phyloP scores from a whole-genome alignment of 208 protist genomes.

The Leishmania major region DNA sequence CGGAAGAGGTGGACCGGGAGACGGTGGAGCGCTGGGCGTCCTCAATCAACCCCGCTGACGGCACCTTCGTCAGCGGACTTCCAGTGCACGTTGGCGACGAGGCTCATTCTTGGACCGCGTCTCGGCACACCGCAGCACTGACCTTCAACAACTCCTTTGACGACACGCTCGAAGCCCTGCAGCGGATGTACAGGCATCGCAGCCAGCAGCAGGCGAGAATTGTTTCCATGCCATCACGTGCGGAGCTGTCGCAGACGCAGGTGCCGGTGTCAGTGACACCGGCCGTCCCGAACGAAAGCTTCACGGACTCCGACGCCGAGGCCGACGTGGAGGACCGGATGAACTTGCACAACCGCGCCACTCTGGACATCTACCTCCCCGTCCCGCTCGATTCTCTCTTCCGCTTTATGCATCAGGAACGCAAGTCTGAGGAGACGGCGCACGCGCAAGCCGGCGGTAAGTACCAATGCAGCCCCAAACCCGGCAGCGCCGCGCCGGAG shows the following conservation, averaged over 20 bases:
- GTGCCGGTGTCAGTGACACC: neutral
- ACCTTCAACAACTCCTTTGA: constrained; percentile 47
- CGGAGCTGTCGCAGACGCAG: neutral
- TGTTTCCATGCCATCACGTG: neutral
- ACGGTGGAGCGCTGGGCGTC: constrained; percentile 40
- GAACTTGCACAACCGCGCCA: constrained; percentile 84
- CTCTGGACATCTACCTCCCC: constrained; percentile 84
- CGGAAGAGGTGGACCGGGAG: constrained; percentile 14
- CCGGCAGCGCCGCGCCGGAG: neutral
- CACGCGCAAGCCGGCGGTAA: neutral
- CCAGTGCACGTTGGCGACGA: constrained; percentile 32
- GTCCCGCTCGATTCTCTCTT: constrained; percentile 72
- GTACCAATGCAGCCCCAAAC: neutral
- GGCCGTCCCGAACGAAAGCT: constrained; percentile 6
- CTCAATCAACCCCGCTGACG: constrained; percentile 65
- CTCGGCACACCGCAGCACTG: neutral
- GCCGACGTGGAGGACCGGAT: constrained; percentile 78
- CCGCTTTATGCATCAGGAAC: constrained; percentile 66
- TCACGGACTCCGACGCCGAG: constrained; percentile 39
- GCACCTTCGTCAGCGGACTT: constrained; percentile 53
- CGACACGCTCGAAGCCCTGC: constrained; percentile 39
- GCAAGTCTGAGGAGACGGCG: constrained; percentile 25
- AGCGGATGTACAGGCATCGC: constrained; percentile 34
- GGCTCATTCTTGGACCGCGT: neutral
- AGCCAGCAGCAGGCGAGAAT: constrained; percentile 7